phyloP scores from a whole-genome alignment of 441 rosid species.

The Breynia disticha region DNA sequence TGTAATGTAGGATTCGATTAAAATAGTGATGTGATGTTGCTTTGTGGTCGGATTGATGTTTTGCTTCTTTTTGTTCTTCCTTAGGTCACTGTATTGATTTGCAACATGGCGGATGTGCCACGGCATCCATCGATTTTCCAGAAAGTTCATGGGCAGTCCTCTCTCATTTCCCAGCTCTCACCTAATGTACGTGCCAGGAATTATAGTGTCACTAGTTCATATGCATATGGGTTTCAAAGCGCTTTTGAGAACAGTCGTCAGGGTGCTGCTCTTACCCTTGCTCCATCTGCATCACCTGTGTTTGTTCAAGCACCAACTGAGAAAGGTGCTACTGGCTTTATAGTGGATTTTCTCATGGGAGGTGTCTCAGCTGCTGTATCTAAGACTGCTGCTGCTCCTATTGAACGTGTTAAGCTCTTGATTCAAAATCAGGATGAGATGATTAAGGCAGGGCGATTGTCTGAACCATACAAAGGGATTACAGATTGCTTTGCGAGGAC shows the following conservation, averaged over 20 bases:
- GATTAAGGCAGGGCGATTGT: slow-evolving; percentile 77
- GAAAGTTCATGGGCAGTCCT: slow-evolving; percentile 51
- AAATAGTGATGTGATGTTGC: neutral
- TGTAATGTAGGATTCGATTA: no score
- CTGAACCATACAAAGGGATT: slow-evolving; percentile 82
- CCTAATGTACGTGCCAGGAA: slow-evolving; percentile 23
- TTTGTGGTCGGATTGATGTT: neutral
- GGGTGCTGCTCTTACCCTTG: slow-evolving; percentile 21
- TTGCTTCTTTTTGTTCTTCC: neutral
- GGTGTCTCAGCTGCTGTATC: slow-evolving; percentile 95
- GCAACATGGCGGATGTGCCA: slow-evolving; percentile 58
- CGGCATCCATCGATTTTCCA: slow-evolving; percentile 48
- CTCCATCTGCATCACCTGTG: slow-evolving; percentile 28
- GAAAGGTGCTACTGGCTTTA: slow-evolving; percentile 46
- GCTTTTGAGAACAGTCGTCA: slow-evolving; percentile 28
- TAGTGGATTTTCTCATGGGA: slow-evolving; percentile 86
- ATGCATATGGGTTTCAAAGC: slow-evolving; percentile 27
- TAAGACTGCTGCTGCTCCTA: slow-evolving; percentile 92
- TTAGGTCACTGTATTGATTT: slow-evolving; percentile 38
- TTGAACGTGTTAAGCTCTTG: slow-evolving; percentile 85
- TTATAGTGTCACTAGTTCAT: slow-evolving; percentile 23
- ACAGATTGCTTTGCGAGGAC: slow-evolving; percentile 80
- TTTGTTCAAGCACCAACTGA: slow-evolving; percentile 66
- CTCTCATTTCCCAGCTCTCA: slow-evolving; percentile 33
- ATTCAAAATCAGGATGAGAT: slow-evolving; percentile 96